phyloP scores from a whole-genome alignment of 495 filamentous ascomycete species.

The Aspergillus hancockii region DNA sequence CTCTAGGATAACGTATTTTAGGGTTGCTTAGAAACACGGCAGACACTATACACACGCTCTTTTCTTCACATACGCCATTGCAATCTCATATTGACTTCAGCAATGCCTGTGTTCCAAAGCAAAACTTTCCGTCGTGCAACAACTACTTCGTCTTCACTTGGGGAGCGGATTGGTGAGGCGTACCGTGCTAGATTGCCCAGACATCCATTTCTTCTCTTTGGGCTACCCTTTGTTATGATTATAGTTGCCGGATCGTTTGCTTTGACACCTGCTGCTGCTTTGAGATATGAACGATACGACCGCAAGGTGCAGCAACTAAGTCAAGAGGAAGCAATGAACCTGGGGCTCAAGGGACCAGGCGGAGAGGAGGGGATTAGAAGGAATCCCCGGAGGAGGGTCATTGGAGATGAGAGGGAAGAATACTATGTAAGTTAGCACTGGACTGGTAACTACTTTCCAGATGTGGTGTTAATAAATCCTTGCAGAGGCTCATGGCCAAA shows the following conservation, averaged over 20 bases:
- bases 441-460: not conserved
- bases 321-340: conserved; percentile 70
- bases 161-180: conserved; percentile 66
- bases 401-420: conserved; percentile 76
- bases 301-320: conserved; percentile 78
- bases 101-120: conserved; percentile 72
- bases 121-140: conserved; percentile 66
- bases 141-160: conserved; percentile 48
- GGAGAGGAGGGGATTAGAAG: conserved; percentile 49
- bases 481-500: conserved; percentile 81
- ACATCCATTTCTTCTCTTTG: conserved; percentile 91
- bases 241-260: conserved; percentile 96
- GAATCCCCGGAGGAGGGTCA: conserved; percentile 44
- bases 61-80: not conserved
- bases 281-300: conserved; percentile 92
- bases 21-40: not conserved
- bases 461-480: conserved; percentile 8
- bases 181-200: conserved; percentile 71
- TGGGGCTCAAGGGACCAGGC: conserved; percentile 63
- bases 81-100: conserved; percentile 6
- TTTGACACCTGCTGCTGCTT: conserved; percentile 86
- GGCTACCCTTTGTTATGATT: conserved; percentile 87
- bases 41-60: not conserved
- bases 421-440: conserved; percentile 73
- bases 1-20: not conserved